Evolutionary conservation across 331 rosid species (phyloP).

Genomic region (Cydonia oblonga): DNA sequence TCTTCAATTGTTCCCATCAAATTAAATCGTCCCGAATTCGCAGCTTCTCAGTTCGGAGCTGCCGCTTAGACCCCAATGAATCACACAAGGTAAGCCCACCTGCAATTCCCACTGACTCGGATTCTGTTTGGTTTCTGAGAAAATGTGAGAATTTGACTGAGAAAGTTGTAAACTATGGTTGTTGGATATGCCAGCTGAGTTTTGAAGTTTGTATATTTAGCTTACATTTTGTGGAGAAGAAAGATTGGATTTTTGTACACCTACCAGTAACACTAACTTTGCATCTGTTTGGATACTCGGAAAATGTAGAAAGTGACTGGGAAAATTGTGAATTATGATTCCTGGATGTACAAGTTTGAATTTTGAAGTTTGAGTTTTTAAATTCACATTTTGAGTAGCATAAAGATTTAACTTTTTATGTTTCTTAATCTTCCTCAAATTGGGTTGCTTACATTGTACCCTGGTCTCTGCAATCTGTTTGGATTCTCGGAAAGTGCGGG

Average conservation of each 20-base stretch:
- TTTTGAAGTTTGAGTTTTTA: not conserved
- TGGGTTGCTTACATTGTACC: not conserved
- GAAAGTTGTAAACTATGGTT: not conserved
- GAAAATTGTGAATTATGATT: not conserved
- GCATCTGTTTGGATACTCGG: not conserved
- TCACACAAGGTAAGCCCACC: slow-evolving; percentile 41
- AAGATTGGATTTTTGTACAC: not conserved
- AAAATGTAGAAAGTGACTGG: not conserved
- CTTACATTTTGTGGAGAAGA: not conserved
- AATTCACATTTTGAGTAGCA: not conserved
- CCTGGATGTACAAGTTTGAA: not conserved
- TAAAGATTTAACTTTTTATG: not conserved
- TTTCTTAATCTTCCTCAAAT: not conserved
- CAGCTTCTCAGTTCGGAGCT: slow-evolving; percentile 35
- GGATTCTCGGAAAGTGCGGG: not conserved
- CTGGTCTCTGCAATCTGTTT: not conserved
- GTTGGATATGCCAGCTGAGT: not conserved
- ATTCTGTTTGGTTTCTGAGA: not conserved
- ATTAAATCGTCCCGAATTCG: slow-evolving; percentile 2
- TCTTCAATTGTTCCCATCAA: slow-evolving; percentile 17
- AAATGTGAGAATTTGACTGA: not conserved
- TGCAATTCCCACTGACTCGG: not conserved
- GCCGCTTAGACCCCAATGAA: slow-evolving; percentile 14
- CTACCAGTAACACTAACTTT: no score
- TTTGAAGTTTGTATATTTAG: not conserved